These are phyloP conservation scores for Entomortierella parvispora DNA, from an alignment of 192 early-diverging fungal species.

Conservation along the genomic window DNA sequence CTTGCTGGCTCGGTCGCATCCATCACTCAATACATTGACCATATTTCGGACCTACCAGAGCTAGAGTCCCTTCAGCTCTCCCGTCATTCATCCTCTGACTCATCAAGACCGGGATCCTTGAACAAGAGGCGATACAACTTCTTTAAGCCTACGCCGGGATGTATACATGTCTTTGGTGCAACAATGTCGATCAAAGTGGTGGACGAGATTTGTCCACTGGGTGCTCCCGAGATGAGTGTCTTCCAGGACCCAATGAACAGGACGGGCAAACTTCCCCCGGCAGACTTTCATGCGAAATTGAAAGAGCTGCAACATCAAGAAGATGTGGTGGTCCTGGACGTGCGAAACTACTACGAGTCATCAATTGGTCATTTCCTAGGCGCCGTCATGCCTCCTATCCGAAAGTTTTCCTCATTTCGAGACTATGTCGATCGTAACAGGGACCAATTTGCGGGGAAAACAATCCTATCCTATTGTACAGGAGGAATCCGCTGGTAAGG, in stretches of 20 bases:
- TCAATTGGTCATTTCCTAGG: conserved; percentile 67
- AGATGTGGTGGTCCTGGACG: conserved; percentile 63
- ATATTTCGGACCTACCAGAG: conserved; percentile 32
- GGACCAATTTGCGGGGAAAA: conserved; percentile 56
- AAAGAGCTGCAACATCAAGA: conserved; percentile 33
- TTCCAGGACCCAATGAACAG: conserved; percentile 36
- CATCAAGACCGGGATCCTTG: conserved; percentile 8
- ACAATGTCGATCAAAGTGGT: conserved; percentile 65
- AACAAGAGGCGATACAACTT: conserved; percentile 50
- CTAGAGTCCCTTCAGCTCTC: conserved; percentile 15
- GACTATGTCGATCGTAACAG: conserved; percentile 63
- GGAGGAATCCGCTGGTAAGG: conserved; percentile 57
- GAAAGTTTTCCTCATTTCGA: conserved; percentile 71
- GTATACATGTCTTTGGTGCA: conserved; percentile 68
- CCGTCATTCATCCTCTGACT: neutral
- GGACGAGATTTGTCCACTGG: conserved; percentile 73
- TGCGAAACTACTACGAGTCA: conserved; percentile 76
- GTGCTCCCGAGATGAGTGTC: conserved; percentile 53
- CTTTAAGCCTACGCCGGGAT: conserved; percentile 75
- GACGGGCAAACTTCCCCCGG: conserved; percentile 56
- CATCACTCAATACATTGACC: conserved; percentile 59
- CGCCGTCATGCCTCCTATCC: conserved; percentile 68
- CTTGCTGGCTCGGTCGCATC: conserved; percentile 59
- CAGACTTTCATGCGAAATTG: conserved; percentile 62
- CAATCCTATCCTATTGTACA: conserved; percentile 77